These are phyloP conservation scores for Yarrowia sp. DNA, from an alignment of 805 yeast genomes.

Conservation along the genomic window DNA sequence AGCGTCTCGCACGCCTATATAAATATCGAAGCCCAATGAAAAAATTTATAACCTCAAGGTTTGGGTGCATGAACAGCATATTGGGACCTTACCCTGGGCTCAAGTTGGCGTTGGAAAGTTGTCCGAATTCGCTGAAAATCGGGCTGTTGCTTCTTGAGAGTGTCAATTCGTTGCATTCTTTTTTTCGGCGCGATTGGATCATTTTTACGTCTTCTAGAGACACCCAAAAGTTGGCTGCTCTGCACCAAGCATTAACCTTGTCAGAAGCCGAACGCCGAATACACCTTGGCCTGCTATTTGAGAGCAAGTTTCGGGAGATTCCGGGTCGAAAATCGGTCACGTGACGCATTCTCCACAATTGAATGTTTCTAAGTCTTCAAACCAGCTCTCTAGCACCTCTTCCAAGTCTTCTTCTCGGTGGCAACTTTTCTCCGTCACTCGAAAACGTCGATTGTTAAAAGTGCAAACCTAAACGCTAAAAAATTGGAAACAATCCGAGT, in stretches of 20 bases:
- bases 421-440: not conserved
- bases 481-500: constrained; percentile 15
- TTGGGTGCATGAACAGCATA: not conserved
- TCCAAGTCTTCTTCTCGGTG: not conserved
- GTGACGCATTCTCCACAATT: not conserved
- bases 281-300: not conserved
- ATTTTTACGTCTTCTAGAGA: not conserved
- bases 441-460: not conserved
- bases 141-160: no score
- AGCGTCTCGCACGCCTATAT: not conserved
- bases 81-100: constrained; percentile 19
- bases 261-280: not conserved
- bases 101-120: not conserved
- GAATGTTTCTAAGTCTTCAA: no score
- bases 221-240: not conserved
- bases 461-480: not conserved
- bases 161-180: not conserved
- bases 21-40: constrained; percentile 2
- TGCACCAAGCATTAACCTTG: not conserved
- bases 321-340: not conserved
- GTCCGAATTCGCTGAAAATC: not conserved
- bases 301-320: not conserved
- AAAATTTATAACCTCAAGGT: constrained; percentile 23
- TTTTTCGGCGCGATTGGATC: not conserved
- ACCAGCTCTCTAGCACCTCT: no score